These are phyloP conservation scores for Phytophthora vignae DNA, from an alignment of 352 stramenopile species.

Conservation along the genomic window DNA sequence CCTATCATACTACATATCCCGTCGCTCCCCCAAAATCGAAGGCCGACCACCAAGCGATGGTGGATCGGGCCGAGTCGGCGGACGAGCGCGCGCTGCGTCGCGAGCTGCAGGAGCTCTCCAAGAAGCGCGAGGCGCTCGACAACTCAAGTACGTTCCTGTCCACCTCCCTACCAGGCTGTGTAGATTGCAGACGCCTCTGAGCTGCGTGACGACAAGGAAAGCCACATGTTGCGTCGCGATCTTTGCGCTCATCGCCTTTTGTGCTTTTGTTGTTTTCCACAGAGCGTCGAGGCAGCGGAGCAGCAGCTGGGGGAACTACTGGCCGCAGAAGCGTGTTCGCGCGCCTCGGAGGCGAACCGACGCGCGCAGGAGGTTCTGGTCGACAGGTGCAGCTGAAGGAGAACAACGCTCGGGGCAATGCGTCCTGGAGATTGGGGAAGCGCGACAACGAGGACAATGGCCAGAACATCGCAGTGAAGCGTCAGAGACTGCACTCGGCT, in stretches of 20 bases:
- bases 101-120: constrained; percentile 60
- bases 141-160: constrained; percentile 33
- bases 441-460: constrained; percentile 39
- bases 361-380: constrained; percentile 21
- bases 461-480: constrained; percentile 37
- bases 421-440: constrained; percentile 38
- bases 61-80: constrained; percentile 39
- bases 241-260: constrained; percentile 28
- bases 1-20: too few relatives aligned
- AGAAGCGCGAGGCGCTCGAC: constrained; percentile 60
- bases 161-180: not conserved
- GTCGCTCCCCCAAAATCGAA: constrained; percentile 17
- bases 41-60: constrained; percentile 32
- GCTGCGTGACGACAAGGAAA: not conserved
- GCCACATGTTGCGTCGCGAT: constrained; percentile 16
- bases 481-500: constrained; percentile 51
- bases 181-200: not conserved
- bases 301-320: not conserved
- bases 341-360: constrained; percentile 42
- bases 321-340: constrained; percentile 40
- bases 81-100: constrained; percentile 63
- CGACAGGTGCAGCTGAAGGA: constrained; percentile 41
- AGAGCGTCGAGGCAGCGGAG: constrained; percentile 32
- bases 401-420: constrained; percentile 32
- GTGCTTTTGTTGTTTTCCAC: not conserved